phyloP scores from a whole-genome alignment of 371 early-diverging fungal species.

The Haplosporangium sp. region DNA sequence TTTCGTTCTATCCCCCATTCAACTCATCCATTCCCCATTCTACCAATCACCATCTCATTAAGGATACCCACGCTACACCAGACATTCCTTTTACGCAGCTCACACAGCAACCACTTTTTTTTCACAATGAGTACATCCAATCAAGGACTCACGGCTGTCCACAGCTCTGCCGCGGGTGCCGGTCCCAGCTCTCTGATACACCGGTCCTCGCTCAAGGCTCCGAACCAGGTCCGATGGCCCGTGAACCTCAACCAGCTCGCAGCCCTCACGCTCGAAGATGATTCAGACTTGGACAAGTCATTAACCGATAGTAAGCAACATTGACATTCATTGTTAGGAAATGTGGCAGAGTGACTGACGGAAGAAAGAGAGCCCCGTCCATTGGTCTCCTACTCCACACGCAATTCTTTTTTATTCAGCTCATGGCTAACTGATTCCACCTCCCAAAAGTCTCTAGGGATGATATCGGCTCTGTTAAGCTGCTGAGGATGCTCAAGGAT shows the following conservation, averaged over 20 bases:
- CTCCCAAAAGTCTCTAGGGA: slow-evolving; percentile 27
- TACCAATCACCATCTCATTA: neutral
- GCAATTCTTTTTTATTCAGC: neutral
- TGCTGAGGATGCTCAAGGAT: slow-evolving; percentile 45
- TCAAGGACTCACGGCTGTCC: slow-evolving; percentile 13
- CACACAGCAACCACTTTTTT: neutral
- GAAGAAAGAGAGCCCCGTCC: neutral
- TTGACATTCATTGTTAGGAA: neutral
- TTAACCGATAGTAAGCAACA: slow-evolving; percentile 33
- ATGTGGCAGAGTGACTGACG: too few relatives aligned
- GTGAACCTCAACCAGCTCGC: slow-evolving; percentile 53
- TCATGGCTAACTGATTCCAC: too few relatives aligned
- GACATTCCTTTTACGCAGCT: neutral
- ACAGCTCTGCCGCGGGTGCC: neutral
- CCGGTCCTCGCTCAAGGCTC: slow-evolving; percentile 28
- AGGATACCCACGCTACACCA: neutral
- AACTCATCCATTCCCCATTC: neutral
- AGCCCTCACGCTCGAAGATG: slow-evolving; percentile 50
- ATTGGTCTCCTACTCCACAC: neutral
- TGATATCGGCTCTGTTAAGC: slow-evolving; percentile 37
- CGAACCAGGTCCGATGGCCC: slow-evolving; percentile 45
- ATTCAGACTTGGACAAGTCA: slow-evolving; percentile 53
- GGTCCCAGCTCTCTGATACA: slow-evolving; percentile 9
- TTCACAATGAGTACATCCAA: slow-evolving; percentile 13
- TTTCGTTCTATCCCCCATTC: neutral